phyloP scores from a whole-genome alignment of 371 early-diverging fungal species.

The Syncephalastrum sp. region DNA sequence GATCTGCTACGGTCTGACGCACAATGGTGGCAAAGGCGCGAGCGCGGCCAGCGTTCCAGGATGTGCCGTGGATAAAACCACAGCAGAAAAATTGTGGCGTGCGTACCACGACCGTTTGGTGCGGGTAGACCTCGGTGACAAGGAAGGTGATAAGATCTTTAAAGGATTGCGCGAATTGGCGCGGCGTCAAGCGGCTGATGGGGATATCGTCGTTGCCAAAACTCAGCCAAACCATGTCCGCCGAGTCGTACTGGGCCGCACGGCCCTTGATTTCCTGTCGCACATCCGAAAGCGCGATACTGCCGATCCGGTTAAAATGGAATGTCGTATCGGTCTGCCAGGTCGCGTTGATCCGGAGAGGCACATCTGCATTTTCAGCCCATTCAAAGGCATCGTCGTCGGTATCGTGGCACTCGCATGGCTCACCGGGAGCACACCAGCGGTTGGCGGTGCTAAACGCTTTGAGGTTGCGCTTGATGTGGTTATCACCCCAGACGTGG shows the following conservation, averaged over 20 bases:
- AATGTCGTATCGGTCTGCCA: conserved; percentile 16
- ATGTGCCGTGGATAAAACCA: conserved; percentile 9
- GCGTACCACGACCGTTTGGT: conserved; percentile 27
- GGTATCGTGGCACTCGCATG: conserved; percentile 22
- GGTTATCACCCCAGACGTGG: conserved; percentile 37
- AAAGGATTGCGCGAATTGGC: conserved; percentile 24
- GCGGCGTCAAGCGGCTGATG: conserved; percentile 18
- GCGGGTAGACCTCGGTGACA: conserved; percentile 17
- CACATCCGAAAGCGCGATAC: conserved; percentile 19
- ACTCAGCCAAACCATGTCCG: conserved; percentile 31
- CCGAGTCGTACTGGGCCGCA: conserved; percentile 16
- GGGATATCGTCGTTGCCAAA: conserved; percentile 32
- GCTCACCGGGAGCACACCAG: background rate
- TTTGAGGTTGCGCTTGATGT: conserved; percentile 15
- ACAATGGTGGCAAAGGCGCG: conserved; percentile 31
- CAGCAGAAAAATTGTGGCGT: conserved; percentile 29
- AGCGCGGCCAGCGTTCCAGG: conserved; percentile 36
- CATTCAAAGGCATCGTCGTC: conserved; percentile 11
- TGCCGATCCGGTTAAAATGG: conserved; percentile 19
- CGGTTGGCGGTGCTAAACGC: background rate
- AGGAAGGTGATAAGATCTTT: conserved; percentile 14
- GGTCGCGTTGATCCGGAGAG: conserved; percentile 7
- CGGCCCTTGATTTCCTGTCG: conserved; percentile 13
- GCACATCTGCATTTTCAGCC: conserved; percentile 10
- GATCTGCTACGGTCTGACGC: conserved; percentile 7